These are phyloP conservation scores for Termitomyces sp. DNA, from an alignment of 768 basidiomycete species.

Conservation along the genomic window DNA sequence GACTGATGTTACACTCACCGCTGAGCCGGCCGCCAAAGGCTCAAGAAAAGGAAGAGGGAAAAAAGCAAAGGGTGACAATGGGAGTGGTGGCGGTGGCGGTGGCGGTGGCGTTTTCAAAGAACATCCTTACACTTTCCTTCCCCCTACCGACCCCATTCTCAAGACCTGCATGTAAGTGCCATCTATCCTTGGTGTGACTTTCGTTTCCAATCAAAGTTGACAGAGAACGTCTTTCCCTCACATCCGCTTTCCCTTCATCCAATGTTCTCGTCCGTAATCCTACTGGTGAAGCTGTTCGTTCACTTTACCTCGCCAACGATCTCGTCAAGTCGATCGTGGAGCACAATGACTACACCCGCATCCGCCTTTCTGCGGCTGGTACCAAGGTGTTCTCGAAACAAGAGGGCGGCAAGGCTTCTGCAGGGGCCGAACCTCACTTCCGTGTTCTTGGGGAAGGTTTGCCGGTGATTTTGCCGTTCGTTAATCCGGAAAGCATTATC, in stretches of 20 bases:
- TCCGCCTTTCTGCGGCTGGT: conserved; percentile 89
- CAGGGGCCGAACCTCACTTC: conserved; percentile 50
- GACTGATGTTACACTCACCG: neutral
- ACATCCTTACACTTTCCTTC: conserved; percentile 85
- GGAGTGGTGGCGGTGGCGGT: conserved; percentile 19
- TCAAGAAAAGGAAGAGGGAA: conserved; percentile 16
- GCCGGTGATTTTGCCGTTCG: conserved; percentile 77
- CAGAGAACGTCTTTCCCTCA: conserved; percentile 73
- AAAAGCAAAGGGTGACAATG: conserved; percentile 16
- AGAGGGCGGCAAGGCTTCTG: conserved; percentile 58
- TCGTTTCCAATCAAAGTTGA: neutral
- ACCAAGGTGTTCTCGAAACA: conserved; percentile 92
- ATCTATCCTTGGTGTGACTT: neutral
- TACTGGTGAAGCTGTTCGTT: conserved; percentile 64
- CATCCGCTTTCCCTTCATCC: conserved; percentile 62
- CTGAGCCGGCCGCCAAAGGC: neutral
- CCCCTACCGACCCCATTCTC: conserved; percentile 67
- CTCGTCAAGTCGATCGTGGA: conserved; percentile 77
- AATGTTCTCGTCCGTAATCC: conserved; percentile 89
- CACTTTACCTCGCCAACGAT: conserved; percentile 85
- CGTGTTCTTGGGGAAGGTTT: conserved; percentile 84
- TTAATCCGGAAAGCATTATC: conserved; percentile 63
- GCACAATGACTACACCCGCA: conserved; percentile 78
- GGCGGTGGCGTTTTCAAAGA: conserved; percentile 68
- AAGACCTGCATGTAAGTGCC: conserved; percentile 65